phyloP scores from a whole-genome alignment of 129 eudicot genomes.

The Saposhnikovia divaricata region DNA sequence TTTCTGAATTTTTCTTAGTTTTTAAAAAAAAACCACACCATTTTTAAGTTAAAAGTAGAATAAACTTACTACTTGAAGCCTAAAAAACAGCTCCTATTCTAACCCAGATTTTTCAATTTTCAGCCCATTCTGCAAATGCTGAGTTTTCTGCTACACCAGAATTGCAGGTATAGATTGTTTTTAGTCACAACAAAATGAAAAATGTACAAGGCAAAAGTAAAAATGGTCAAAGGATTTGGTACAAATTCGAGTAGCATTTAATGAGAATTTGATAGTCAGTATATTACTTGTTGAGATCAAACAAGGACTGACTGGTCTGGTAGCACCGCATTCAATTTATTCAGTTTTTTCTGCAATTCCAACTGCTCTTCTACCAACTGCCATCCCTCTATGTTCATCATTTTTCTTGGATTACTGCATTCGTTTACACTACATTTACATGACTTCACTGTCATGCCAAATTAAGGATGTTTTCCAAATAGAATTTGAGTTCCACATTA shows the following conservation, averaged over 20 bases:
- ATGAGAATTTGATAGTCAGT: not conserved
- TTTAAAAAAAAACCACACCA: too few species aligned
- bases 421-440: not conserved
- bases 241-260: not conserved
- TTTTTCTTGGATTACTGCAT: not conserved
- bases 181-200: not conserved
- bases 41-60: too few species aligned
- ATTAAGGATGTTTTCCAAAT: not conserved
- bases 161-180: not conserved
- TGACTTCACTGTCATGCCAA: not conserved
- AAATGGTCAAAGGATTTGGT: not conserved
- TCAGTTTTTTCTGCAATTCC: not conserved
- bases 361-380: conserved; percentile 1
- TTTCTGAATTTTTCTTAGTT: too few species aligned
- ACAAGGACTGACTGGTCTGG: not conserved
- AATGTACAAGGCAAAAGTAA: not conserved
- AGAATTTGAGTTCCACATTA: too few species aligned
- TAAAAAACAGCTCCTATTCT: too few species aligned
- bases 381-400: not conserved
- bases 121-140: not conserved
- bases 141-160: not conserved
- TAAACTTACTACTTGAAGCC: too few species aligned
- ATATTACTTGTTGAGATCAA: conserved; percentile 3
- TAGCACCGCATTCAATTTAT: not conserved
- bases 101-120: not conserved